These are phyloP conservation scores for Leccinum incarnatum DNA, from an alignment of 768 basidiomycete genomes.

Conservation along the genomic window DNA sequence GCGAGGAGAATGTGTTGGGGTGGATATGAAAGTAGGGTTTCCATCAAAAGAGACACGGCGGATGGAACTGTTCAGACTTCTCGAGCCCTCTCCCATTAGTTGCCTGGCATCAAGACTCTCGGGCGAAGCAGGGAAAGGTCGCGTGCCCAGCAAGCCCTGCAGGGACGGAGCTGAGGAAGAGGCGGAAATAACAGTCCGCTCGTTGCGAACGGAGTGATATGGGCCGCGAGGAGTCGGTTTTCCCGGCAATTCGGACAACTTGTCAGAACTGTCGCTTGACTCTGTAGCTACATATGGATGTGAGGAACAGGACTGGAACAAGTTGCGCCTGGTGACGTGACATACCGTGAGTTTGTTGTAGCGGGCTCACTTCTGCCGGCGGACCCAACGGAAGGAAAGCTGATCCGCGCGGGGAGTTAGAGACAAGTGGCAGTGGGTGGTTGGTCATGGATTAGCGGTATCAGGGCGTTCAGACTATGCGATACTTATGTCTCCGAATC, in stretches of 20 bases:
- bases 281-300: slow-evolving; percentile 5
- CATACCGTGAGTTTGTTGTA: slow-evolving; percentile 13
- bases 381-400: background rate
- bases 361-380: background rate
- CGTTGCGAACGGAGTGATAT: slow-evolving; percentile 32
- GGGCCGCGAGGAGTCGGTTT: slow-evolving; percentile 35
- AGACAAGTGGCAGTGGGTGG: slow-evolving; percentile 1
- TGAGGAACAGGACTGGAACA: background rate
- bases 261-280: slow-evolving; percentile 35
- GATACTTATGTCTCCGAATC: slow-evolving; percentile 5
- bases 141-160: slow-evolving; percentile 23
- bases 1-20: slow-evolving; percentile 29
- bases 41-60: slow-evolving; percentile 55
- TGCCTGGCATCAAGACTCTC: slow-evolving; percentile 14
- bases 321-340: background rate
- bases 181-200: slow-evolving; percentile 37
- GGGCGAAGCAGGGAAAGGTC: slow-evolving; percentile 17
- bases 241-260: slow-evolving; percentile 39
- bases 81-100: slow-evolving; percentile 37
- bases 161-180: slow-evolving; percentile 44
- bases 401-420: slow-evolving; percentile 19
- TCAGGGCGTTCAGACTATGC: background rate
- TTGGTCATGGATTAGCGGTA: slow-evolving; percentile 21
- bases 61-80: slow-evolving; percentile 43
- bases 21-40: slow-evolving; percentile 36